Percentiles rank a stretch among this genome's conserved stretches.
These are phyloP conservation scores for Leucocoprinus sp. DNA, from an alignment of 768 basidiomycete species.

Conservation along the genomic window DNA sequence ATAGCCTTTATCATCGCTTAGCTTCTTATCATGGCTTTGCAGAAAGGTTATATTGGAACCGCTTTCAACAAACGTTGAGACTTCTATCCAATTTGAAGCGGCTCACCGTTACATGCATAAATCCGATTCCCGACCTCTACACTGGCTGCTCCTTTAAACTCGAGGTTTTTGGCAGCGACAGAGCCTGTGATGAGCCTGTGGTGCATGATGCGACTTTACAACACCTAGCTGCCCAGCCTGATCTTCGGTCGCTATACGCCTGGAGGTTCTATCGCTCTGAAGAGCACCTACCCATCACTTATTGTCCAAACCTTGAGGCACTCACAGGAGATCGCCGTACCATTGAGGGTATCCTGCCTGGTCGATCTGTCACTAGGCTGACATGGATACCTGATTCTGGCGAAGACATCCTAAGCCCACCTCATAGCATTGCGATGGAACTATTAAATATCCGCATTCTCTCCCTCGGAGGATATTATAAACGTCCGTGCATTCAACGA, in stretches of 20 bases:
- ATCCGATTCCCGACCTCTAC: not conserved
- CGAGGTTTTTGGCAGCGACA: not conserved
- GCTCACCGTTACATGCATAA: not conserved
- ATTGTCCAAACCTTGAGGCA: not conserved
- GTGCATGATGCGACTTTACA: not conserved
- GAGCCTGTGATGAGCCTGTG: not conserved
- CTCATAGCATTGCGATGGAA: not conserved
- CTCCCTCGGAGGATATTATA: constrained; percentile 1
- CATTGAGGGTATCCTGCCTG: constrained; percentile 2
- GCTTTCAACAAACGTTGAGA: not conserved
- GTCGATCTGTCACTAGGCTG: not conserved
- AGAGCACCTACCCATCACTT: not conserved
- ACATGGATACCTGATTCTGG: constrained; percentile 2
- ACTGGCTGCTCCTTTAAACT: not conserved
- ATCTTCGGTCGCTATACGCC: not conserved
- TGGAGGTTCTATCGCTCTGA: not conserved
- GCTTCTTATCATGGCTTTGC: not conserved
- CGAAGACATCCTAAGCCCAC: not conserved
- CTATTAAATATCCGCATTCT: not conserved
- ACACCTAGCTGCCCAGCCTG: not conserved
- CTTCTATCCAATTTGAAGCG: not conserved
- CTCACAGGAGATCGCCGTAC: not conserved
- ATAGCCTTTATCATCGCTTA: constrained; percentile 1
- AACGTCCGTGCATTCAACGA: not conserved
- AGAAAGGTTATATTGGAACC: not conserved